These are phyloP conservation scores for Yarrowia sp. DNA, from an alignment of 805 yeast species.

Conservation along the genomic window DNA sequence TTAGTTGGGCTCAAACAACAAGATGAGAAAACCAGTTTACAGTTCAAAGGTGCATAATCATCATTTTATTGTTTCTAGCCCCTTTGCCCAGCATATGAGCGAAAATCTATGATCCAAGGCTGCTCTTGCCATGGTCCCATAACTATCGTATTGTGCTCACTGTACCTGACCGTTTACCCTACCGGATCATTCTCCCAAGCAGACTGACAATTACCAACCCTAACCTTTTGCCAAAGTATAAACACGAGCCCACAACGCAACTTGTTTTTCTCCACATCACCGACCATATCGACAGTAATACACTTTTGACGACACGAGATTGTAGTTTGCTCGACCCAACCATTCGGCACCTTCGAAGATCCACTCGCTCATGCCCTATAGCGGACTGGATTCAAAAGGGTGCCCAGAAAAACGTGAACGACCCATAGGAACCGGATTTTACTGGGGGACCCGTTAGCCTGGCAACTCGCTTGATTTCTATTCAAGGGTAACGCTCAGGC, in stretches of 20 bases:
- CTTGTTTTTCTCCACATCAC: background rate
- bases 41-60: no score
- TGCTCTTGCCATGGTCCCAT: no score
- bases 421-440: slow-evolving; percentile 25
- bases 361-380: slow-evolving; percentile 28
- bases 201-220: slow-evolving; percentile 19
- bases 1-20: no score
- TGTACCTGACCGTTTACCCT: slow-evolving; percentile 20
- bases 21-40: no score
- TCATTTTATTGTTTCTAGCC: no score
- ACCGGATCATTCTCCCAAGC: background rate
- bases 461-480: slow-evolving; percentile 12
- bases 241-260: background rate
- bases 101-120: no score
- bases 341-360: slow-evolving; percentile 30
- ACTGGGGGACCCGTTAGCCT: slow-evolving; percentile 27
- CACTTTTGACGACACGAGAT: slow-evolving; percentile 24
- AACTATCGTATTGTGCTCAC: no score
- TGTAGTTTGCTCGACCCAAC: slow-evolving; percentile 25
- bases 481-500: slow-evolving; percentile 19
- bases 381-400: slow-evolving; percentile 31
- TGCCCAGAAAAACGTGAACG: slow-evolving; percentile 30
- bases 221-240: slow-evolving; percentile 3
- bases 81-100: no score
- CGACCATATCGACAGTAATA: slow-evolving; percentile 17